Evolutionary conservation across 805 yeast genomes (phyloP).

Genomic region (Debaryomyces maramus): DNA sequence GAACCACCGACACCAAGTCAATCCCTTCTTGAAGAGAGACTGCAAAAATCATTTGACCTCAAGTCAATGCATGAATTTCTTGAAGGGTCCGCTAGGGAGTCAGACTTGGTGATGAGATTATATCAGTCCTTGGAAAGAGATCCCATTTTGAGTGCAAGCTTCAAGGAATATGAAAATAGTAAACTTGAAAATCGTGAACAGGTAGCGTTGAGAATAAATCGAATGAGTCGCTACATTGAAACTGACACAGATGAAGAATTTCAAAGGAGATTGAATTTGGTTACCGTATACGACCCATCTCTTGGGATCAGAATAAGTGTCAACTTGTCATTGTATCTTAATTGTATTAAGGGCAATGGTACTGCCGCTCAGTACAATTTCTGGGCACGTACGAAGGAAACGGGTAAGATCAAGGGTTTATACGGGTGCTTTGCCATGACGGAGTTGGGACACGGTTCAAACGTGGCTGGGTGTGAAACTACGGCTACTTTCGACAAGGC

Average conservation of each 20-base stretch:
- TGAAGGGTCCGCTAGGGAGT: slow-evolving; percentile 36
- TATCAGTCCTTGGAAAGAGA: slow-evolving; percentile 40
- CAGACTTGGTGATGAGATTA: slow-evolving; percentile 27
- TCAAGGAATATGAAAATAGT: slow-evolving; percentile 33
- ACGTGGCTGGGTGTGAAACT: slow-evolving; percentile 92
- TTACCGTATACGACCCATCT: slow-evolving; percentile 40
- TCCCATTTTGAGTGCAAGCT: slow-evolving; percentile 32
- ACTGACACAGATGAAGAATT: slow-evolving; percentile 30
- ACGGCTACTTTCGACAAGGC: slow-evolving; percentile 74
- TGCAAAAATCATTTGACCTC: slow-evolving; percentile 22
- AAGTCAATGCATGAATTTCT: slow-evolving; percentile 35
- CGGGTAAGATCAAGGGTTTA: slow-evolving; percentile 32
- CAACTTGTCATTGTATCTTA: slow-evolving; percentile 40
- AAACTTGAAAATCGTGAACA: slow-evolving; percentile 31
- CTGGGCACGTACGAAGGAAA: slow-evolving; percentile 38
- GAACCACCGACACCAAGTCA: slow-evolving; percentile 26
- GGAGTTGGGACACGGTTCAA: slow-evolving; percentile 90
- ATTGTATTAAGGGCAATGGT: slow-evolving; percentile 43
- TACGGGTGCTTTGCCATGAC: slow-evolving; percentile 95
- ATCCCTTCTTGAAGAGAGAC: slow-evolving; percentile 29
- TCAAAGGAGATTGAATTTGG: slow-evolving; percentile 34
- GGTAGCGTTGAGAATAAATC: slow-evolving; percentile 34
- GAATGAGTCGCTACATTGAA: slow-evolving; percentile 38
- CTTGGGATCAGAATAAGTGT: slow-evolving; percentile 39
- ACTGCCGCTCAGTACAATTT: slow-evolving; percentile 37